phyloP scores from a whole-genome alignment of 176 grass and related monocot species.

The Dendrocalamus sinicus region DNA sequence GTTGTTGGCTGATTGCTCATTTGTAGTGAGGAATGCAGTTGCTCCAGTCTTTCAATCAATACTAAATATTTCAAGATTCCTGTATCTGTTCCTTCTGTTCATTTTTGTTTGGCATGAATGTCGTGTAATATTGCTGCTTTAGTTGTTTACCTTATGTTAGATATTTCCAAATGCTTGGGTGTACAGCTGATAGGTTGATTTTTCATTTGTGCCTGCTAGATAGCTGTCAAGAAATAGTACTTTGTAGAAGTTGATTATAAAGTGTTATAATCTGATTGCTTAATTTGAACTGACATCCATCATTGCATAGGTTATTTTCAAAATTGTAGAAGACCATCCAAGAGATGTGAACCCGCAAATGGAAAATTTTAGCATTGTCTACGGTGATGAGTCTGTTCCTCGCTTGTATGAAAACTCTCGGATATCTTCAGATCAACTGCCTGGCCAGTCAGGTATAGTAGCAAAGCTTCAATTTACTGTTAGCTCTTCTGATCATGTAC shows the following conservation, averaged over 20 bases:
- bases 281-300: slow-evolving; percentile 28
- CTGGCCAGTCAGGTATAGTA: slow-evolving; percentile 75
- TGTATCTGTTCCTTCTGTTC: neutral
- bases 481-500: neutral
- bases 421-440: slow-evolving; percentile 89
- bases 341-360: slow-evolving; percentile 76
- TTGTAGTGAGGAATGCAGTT: neutral
- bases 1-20: neutral
- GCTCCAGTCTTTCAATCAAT: neutral
- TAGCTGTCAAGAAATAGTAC: neutral
- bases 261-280: neutral
- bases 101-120: slow-evolving; percentile 15
- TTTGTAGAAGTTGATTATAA: neutral
- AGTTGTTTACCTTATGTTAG: slow-evolving; percentile 14
- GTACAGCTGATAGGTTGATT: neutral
- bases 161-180: neutral
- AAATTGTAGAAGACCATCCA: slow-evolving; percentile 93
- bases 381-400: slow-evolving; percentile 89
- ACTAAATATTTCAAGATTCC: neutral
- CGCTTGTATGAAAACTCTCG: slow-evolving; percentile 90
- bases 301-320: slow-evolving; percentile 84
- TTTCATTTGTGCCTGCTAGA: neutral
- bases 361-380: slow-evolving; percentile 75
- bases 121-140: neutral
- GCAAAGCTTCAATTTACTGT: slow-evolving; percentile 27